Conservation (phyloP, 2,329 filamentous ascomycete species). For the Fusarium sp. region DNA sequence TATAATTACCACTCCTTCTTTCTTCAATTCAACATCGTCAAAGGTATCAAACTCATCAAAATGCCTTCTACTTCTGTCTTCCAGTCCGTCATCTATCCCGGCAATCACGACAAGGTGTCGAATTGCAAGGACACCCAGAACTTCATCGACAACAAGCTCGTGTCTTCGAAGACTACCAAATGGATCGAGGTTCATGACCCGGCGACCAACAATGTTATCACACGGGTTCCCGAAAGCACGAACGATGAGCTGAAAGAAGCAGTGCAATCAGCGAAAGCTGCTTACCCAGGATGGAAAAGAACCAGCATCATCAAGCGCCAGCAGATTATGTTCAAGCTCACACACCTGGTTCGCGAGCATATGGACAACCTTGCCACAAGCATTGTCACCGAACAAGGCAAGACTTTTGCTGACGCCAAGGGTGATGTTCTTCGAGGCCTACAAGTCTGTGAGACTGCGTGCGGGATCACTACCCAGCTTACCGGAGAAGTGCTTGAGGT, state of each 20-base stretch:
- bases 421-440: slow-evolving; percentile 81
- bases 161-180: slow-evolving; percentile 70
- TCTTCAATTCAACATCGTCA: background rate
- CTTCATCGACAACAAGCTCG: slow-evolving; percentile 80
- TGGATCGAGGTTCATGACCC: slow-evolving; percentile 83
- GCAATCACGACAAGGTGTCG: slow-evolving; percentile 44
- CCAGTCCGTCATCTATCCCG: slow-evolving; percentile 41
- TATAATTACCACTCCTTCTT: slow-evolving; percentile 4
- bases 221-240: slow-evolving; percentile 81
- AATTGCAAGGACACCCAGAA: slow-evolving; percentile 71
- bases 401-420: slow-evolving; percentile 80
- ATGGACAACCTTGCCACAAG: slow-evolving; percentile 82
- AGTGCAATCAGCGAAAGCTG: slow-evolving; percentile 77
- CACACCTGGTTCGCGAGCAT: slow-evolving; percentile 78
- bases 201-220: slow-evolving; percentile 83
- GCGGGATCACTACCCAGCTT: slow-evolving; percentile 78
- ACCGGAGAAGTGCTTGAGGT: slow-evolving; percentile 83
- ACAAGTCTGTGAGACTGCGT: slow-evolving; percentile 82
- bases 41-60: background rate
- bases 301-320: slow-evolving; percentile 77
- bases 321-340: slow-evolving; percentile 84
- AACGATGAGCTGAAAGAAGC: slow-evolving; percentile 76
- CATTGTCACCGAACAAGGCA: slow-evolving; percentile 83
- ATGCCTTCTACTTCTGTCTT: slow-evolving; percentile 39
- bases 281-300: slow-evolving; percentile 75